Conservation (phyloP, 257 asterid genomes). For the Nicotiana sylvestris region DNA sequence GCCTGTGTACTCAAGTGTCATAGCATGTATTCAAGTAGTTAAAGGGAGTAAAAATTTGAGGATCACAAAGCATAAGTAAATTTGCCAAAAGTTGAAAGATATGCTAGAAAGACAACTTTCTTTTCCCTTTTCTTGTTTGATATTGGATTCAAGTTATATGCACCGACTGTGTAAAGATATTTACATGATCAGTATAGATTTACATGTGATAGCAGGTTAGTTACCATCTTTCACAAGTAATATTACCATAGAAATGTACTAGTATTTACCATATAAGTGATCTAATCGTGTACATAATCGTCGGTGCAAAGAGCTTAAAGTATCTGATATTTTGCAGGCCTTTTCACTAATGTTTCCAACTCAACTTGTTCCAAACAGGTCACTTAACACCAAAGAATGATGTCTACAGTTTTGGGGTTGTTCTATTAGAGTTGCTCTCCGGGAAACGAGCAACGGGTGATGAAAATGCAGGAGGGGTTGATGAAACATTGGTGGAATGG, state of each 20-base stretch:
- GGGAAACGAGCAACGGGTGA: constrained; percentile 51
- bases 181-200: too few species aligned
- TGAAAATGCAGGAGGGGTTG: constrained; percentile 46
- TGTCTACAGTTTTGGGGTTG: constrained; percentile 47
- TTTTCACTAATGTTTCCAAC: not conserved
- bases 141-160: too few species aligned
- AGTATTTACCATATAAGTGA: not conserved
- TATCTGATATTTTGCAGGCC: not conserved
- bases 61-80: too few species aligned
- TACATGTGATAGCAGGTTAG: not conserved
- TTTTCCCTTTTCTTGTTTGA: not conserved
- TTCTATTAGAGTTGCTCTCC: constrained; percentile 35
- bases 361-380: constrained; percentile 22
- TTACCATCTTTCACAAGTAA: too few species aligned
- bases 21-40: too few species aligned
- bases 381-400: constrained; percentile 42
- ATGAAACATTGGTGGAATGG: constrained; percentile 61
- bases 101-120: too few species aligned
- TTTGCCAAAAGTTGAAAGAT: too few species aligned
- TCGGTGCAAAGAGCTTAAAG: not conserved
- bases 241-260: not conserved
- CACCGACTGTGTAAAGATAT: too few species aligned
- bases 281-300: not conserved
- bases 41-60: too few species aligned
- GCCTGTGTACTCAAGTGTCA: too few species aligned